Conservation (phyloP, 805 yeast species). For the Metschnikowia continentalis region DNA sequence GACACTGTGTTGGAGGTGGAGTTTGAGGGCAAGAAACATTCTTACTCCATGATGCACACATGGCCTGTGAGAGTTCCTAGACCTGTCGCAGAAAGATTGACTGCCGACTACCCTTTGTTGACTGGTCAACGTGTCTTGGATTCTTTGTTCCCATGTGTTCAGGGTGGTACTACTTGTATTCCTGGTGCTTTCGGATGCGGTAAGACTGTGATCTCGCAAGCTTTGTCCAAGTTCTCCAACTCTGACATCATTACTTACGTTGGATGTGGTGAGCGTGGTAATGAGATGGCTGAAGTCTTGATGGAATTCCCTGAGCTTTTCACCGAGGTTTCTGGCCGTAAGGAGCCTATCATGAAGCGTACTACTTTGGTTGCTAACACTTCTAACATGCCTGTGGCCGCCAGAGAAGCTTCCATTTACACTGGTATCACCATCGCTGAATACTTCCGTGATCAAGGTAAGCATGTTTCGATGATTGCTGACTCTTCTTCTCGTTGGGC, state of each 20-base stretch:
- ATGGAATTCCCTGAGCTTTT: constrained; percentile 99
- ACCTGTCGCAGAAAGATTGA: constrained; percentile 90
- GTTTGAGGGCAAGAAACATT: constrained; percentile 78
- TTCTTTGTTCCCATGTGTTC: constrained; percentile 97
- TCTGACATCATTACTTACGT: constrained; percentile 95
- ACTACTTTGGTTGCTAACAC: constrained; percentile 98
- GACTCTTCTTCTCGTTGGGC: constrained; percentile 99
- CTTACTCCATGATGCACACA: constrained; percentile 92
- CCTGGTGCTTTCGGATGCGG: constrained; percentile 99
- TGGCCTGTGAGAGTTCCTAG: constrained; percentile 99
- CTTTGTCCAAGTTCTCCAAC: constrained; percentile 94
- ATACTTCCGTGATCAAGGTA: constrained; percentile 99
- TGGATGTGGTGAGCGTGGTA: constrained; percentile 94
- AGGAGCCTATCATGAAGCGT: constrained; percentile 99
- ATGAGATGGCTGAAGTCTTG: constrained; percentile 98
- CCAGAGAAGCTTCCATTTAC: constrained; percentile 98
- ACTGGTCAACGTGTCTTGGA: constrained; percentile 99
- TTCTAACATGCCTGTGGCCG: constrained; percentile 99
- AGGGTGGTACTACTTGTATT: constrained; percentile 99
- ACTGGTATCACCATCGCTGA: constrained; percentile 99
- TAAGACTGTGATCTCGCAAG: constrained; percentile 96
- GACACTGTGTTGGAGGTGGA: constrained; percentile 90
- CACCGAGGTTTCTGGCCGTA: constrained; percentile 86
- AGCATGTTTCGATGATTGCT: constrained; percentile 98
- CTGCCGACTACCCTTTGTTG: constrained; percentile 91